Base-by-base conservation (phyloP, 805 yeast species). In the Yarrowia deformans region DNA sequence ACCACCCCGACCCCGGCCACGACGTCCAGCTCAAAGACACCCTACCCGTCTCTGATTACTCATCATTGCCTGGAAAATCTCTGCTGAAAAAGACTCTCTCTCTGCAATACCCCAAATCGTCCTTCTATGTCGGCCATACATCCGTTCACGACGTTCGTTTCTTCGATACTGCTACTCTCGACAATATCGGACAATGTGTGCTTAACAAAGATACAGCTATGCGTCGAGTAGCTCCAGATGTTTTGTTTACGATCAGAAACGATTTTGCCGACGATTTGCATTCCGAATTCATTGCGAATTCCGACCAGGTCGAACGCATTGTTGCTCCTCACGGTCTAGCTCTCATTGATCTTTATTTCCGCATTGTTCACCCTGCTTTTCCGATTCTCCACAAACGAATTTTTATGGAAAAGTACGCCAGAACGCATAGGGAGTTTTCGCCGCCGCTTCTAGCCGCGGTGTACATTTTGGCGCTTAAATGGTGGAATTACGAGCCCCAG, bases 281-380 rank as follows among this genome's bases (percentile, higher is more conserved):
- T 72, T 84, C 85, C 71, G 82, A 84, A 50, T 88, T 93, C 79
- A 90, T 91, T 60, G 84, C 85, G 70, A 93, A 89, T 71, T 90
- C 91, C 10, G 97, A 94, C 75, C 84, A 88, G 34, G 91, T 94
- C 8, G 98, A 94, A 77, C 83, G 86, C 71, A 83, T 91, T 63
- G 91, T 94, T 19, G 89, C 94, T n/a, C 98, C 99, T 0, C 93
- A 92, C 78, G 98, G 98, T 1, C 90, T 88, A 71, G 85, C 88
- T 1, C 75, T 80, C 13, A 77, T 81, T 35, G 92, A 91, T 72
- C 83, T 92, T 14, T 93, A 92, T 75, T 93, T 93, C 79, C 85
- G 93, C 71, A 85, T 90, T 18, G 88, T 93, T 42, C 98, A 94
- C 75, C 98, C 98, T 0, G 88, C 91, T 3, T 91, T 91, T 78